Evolutionary conservation across 495 filamentous ascomycete genomes (phyloP), one percentile per base, ranked within the genome.

Genomic region (Apiosordaria backusii): DNA sequence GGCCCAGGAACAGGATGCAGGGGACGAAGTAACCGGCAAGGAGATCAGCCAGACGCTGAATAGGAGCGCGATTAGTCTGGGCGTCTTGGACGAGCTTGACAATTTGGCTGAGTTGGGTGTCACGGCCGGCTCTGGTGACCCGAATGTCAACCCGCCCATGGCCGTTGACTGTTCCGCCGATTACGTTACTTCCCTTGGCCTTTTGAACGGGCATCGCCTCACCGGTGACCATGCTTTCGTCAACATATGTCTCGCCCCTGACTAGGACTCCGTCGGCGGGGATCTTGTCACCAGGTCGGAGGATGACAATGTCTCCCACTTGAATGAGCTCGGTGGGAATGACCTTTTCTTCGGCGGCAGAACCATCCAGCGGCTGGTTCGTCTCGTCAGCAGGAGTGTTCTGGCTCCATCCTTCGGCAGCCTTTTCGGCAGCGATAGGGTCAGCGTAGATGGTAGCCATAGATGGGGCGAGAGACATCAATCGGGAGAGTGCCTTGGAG

Each of bases 391-490:
- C 69, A 24, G 67, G 65, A 5, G 67, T 65, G n/a, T 66, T 62
- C 16, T 67, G 72, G 60, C 88, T 82, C 91, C 91, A 97, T 6
- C 80, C 85, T 73, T 96, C 93, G 1, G 90, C 92, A 29, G 90
- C 84, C 77, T 97, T 98, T 67, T 92, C 90, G 3, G 92, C 93
- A 13, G 93, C 93, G 69, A 97, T 96, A 3, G 95, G 91, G 76
- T 99, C 94, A n/a, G 90, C 89, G 71, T 97, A 99, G 54, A 99
- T 97, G 2, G 92, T 97, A 3, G 95, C 93, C 92, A 96, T 97
- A 0, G 92, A 96, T 4, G 95, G 95, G 16, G 96, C 89, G 45
- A 99, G 82, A 15, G 90, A 96, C 95, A 99, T 99, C 4, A 99
- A 85, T 24, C 89, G 83, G n/a, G 92, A 97, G 6, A 99, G 85